Conservation (phyloP, 2,329 filamentous ascomycete genomes). For the Aspergillus tanneri region DNA sequence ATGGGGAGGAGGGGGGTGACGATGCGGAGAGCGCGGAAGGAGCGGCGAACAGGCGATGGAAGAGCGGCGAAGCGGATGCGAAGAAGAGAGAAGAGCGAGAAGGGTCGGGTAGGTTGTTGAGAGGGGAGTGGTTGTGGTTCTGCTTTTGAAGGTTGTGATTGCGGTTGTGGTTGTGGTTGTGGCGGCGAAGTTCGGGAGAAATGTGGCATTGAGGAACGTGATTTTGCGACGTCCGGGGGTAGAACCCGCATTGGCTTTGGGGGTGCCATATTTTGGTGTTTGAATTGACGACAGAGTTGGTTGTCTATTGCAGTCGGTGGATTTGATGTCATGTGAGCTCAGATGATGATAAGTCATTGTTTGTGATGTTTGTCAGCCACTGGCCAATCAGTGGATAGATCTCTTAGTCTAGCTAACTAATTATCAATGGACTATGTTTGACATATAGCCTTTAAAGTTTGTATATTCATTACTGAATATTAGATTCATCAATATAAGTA, state of each 20-base stretch:
- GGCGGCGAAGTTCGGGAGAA: neutral
- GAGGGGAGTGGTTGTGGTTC: conserved; percentile 4
- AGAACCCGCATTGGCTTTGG: neutral
- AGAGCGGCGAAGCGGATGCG: conserved; percentile 29
- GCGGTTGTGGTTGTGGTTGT: neutral
- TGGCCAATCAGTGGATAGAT: too few species aligned
- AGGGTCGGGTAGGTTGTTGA: conserved; percentile 10
- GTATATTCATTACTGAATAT: too few species aligned
- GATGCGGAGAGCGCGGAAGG: conserved; percentile 28
- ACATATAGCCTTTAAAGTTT: too few species aligned
- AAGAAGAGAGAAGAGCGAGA: conserved; percentile 27
- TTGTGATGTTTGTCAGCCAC: too few species aligned
- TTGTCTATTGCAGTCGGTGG: too few species aligned
- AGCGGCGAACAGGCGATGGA: conserved; percentile 27
- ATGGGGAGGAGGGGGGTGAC: conserved; percentile 40
- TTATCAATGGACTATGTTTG: too few species aligned
- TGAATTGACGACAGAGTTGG: too few species aligned
- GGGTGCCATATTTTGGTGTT: too few species aligned
- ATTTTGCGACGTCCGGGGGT: neutral
- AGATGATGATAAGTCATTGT: too few species aligned
- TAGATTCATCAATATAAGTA: too few species aligned
- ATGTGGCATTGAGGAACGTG: neutral
- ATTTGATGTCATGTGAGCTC: too few species aligned
- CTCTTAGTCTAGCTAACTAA: too few species aligned
- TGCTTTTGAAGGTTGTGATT: neutral